Conservation (phyloP, 805 yeast species). For the Millerago galiae region DNA sequence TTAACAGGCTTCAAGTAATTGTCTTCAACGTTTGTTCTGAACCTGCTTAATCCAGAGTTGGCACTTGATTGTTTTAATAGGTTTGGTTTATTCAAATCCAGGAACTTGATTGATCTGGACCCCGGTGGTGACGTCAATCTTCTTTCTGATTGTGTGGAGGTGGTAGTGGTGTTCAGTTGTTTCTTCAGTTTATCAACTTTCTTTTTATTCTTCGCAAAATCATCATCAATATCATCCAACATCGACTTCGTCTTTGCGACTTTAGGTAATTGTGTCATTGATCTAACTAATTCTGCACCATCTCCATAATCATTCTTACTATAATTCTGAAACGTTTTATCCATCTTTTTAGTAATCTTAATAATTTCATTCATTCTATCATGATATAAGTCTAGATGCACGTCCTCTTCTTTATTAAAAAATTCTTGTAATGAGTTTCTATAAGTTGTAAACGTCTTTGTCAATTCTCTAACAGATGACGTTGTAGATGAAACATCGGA, state of each 20-base stretch:
- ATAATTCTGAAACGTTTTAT: constrained; percentile 23
- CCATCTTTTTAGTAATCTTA: constrained; percentile 18
- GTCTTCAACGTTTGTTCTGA: constrained; percentile 7
- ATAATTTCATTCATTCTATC: constrained; percentile 16
- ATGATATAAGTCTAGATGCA: constrained; percentile 2
- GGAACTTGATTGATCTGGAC: constrained; percentile 9
- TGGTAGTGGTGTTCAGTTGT: not conserved
- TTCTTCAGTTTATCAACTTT: constrained; percentile 5
- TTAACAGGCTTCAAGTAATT: not conserved
- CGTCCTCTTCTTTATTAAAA: constrained; percentile 2
- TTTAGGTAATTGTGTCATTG: constrained; percentile 32
- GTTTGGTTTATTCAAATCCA: not conserved
- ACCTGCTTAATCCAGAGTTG: constrained; percentile 6
- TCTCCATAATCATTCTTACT: constrained; percentile 27
- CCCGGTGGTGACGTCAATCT: not conserved
- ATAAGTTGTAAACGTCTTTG: constrained; percentile 7
- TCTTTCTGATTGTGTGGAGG: not conserved
- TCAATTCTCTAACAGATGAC: constrained; percentile 7
- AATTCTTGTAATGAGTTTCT: constrained; percentile 4
- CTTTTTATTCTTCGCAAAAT: not conserved
- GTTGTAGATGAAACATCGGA: constrained; percentile 5
- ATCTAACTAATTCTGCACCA: constrained; percentile 34
- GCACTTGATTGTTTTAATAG: constrained; percentile 2
- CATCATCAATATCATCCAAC: constrained; percentile 20
- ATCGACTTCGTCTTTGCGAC: constrained; percentile 19